Evolutionary conservation across 495 filamentous ascomycete genomes (phyloP).

Genomic region (Cetradonia linearis): DNA sequence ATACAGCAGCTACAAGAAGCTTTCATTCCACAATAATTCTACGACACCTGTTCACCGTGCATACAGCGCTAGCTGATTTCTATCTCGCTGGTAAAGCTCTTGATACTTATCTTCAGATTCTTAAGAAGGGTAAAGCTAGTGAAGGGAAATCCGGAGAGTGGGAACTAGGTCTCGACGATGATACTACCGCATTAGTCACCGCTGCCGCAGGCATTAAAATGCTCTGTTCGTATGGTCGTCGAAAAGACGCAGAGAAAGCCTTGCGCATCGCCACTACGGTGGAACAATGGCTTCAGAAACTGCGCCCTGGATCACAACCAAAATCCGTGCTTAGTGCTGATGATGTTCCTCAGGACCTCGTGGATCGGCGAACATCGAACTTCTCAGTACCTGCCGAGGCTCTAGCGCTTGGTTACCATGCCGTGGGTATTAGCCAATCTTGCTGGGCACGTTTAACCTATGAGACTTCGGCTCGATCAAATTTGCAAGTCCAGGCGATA

Average conservation of each 20-base stretch:
- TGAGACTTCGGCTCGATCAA: conserved; percentile 54
- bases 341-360: conserved; percentile 25
- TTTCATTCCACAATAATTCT: conserved; percentile 87
- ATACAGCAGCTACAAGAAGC: conserved; percentile 79
- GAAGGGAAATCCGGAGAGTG: conserved; percentile 63
- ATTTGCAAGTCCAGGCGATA: conserved; percentile 63
- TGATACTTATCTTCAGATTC: conserved; percentile 79
- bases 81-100: conserved; percentile 77
- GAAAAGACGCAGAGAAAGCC: conserved; percentile 66
- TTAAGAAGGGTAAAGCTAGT: conserved; percentile 68
- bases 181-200: conserved; percentile 63
- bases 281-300: conserved; percentile 51
- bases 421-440: conserved; percentile 71
- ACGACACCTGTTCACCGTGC: conserved; percentile 78
- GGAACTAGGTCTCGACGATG: conserved; percentile 66
- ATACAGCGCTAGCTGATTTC: conserved; percentile 77
- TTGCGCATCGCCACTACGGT: conserved; percentile 53
- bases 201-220: conserved; percentile 66
- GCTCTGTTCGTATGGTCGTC: conserved; percentile 69
- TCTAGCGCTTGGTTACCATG: conserved; percentile 62
- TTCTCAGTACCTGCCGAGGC: conserved; percentile 41
- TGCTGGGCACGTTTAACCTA: conserved; percentile 76
- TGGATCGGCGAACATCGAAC: conserved; percentile 21
- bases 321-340: conserved; percentile 32
- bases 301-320: conserved; percentile 27